A percentile compares a stretch with the other conserved stretches of the same genome.
phyloP scores from a whole-genome alignment of 2,329 filamentous ascomycete species.

The Coniosporium tulheliwenetii region DNA sequence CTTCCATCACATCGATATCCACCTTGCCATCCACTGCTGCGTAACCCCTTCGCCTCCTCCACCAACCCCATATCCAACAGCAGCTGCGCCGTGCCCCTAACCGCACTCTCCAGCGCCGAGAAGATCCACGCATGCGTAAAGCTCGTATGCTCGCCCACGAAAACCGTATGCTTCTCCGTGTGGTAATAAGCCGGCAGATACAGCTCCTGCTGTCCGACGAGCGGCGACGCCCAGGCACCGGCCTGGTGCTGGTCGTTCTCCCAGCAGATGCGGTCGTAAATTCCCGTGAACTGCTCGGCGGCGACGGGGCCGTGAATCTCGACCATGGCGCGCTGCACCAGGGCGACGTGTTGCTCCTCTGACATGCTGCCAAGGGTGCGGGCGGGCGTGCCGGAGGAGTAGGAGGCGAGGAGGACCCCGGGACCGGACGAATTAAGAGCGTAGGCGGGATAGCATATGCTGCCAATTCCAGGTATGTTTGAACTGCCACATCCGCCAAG shows the following conservation, averaged over 20 bases:
- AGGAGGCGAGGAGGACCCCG: slow-evolving; percentile 46
- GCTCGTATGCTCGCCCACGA: slow-evolving; percentile 50
- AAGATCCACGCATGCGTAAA: slow-evolving; percentile 61
- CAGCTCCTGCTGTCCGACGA: slow-evolving; percentile 49
- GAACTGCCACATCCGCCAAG: slow-evolving; percentile 46
- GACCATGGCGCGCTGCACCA: slow-evolving; percentile 49
- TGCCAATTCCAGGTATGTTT: slow-evolving; percentile 46
- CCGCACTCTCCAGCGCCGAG: slow-evolving; percentile 50
- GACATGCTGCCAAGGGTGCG: slow-evolving; percentile 31
- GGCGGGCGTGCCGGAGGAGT: slow-evolving; percentile 32
- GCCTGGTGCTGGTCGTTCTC: slow-evolving; percentile 42
- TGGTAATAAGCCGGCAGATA: slow-evolving; percentile 60
- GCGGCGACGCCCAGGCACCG: slow-evolving; percentile 46
- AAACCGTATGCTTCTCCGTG: slow-evolving; percentile 53
- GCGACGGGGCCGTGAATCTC: slow-evolving; percentile 50
- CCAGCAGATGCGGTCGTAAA: slow-evolving; percentile 52
- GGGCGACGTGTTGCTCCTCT: slow-evolving; percentile 46
- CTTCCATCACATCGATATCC: no score
- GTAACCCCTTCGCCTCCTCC: no score
- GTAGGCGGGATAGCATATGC: slow-evolving; percentile 52
- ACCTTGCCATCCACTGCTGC: no score
- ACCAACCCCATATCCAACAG: no score
- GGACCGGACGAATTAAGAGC: slow-evolving; percentile 47
- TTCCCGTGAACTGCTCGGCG: slow-evolving; percentile 46
- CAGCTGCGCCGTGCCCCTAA: slow-evolving; percentile 45